A percentile compares a stretch with the other conserved stretches of the same genome.
Conservation (phyloP, 805 yeast genomes). For the Candida krabiensis region DNA sequence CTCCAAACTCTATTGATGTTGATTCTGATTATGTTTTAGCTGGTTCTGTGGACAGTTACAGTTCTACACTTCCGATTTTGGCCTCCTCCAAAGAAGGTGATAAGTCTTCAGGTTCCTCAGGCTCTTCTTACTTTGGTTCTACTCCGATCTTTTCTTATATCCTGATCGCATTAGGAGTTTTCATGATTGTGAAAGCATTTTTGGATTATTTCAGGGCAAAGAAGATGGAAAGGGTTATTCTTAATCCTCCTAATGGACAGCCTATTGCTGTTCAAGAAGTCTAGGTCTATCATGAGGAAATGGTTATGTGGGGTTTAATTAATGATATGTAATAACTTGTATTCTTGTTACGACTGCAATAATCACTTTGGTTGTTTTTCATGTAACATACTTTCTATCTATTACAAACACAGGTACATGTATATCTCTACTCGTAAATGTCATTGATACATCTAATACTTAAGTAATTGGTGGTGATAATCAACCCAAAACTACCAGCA, state of each 20-base stretch:
- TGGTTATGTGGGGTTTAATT: too few species aligned
- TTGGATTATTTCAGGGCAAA: constrained; percentile 74
- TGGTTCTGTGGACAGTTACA: constrained; percentile 29
- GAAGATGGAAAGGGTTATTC: constrained; percentile 65
- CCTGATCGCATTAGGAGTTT: constrained; percentile 65
- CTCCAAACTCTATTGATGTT: constrained; percentile 59
- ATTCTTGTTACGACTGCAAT: too few species aligned
- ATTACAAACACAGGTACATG: constrained; percentile 1
- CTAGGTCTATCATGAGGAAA: too few species aligned
- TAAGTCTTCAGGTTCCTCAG: not conserved
- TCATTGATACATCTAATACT: not conserved
- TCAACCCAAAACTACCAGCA: constrained; percentile 58
- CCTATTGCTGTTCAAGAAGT: constrained; percentile 2
- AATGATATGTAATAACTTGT: too few species aligned
- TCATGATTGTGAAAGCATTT: constrained; percentile 65
- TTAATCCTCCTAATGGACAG: constrained; percentile 17
- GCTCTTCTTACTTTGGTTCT: constrained; percentile 18
- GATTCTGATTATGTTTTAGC: constrained; percentile 19
- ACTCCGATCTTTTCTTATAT: constrained; percentile 60
- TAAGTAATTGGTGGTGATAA: too few species aligned
- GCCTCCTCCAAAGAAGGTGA: constrained; percentile 14
- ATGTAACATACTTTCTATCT: not conserved
- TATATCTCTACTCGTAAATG: constrained; percentile 1
- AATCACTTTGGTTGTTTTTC: not conserved
- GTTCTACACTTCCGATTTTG: constrained; percentile 21